A percentile compares a stretch with the other conserved stretches of the same genome.
These are phyloP conservation scores for Gentiana straminea DNA, from an alignment of 257 asterid genomes.

Conservation along the genomic window DNA sequence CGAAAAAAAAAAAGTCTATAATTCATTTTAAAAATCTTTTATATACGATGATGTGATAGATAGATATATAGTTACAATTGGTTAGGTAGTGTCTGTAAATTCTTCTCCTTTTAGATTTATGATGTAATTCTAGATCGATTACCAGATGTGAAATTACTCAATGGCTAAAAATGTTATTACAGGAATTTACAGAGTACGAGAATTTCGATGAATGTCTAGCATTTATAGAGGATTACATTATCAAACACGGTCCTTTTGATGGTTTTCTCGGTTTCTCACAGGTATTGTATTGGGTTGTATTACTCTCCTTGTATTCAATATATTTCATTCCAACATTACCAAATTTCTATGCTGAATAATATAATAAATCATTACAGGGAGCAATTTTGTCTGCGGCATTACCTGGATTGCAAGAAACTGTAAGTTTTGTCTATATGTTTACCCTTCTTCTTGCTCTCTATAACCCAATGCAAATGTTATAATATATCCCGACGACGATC, in stretches of 20 bases:
- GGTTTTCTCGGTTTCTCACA: conserved; percentile 97
- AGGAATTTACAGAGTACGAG: conserved; percentile 66
- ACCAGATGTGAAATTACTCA: too few species aligned
- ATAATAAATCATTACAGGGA: conserved; percentile 39
- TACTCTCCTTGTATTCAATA: background rate
- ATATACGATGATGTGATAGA: too few species aligned
- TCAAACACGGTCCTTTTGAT: conserved; percentile 70
- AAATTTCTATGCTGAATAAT: background rate
- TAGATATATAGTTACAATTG: too few species aligned
- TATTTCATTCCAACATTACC: background rate
- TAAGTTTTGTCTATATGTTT: conserved; percentile 9
- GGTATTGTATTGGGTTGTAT: conserved; percentile 19
- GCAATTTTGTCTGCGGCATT: conserved; percentile 77
- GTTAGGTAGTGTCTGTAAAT: too few species aligned
- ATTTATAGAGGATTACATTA: conserved; percentile 63
- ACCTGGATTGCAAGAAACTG: conserved; percentile 79
- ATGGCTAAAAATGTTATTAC: background rate
- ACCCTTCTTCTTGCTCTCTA: too few species aligned
- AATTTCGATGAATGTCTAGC: conserved; percentile 75
- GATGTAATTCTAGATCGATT: too few species aligned
- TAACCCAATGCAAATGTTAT: too few species aligned
- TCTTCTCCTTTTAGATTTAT: too few species aligned
- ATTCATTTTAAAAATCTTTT: too few species aligned
- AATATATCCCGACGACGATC: too few species aligned
- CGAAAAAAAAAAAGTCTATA: too few species aligned